Conservation (phyloP, 371 early-diverging fungal species). For the Mortierella sp. region DNA sequence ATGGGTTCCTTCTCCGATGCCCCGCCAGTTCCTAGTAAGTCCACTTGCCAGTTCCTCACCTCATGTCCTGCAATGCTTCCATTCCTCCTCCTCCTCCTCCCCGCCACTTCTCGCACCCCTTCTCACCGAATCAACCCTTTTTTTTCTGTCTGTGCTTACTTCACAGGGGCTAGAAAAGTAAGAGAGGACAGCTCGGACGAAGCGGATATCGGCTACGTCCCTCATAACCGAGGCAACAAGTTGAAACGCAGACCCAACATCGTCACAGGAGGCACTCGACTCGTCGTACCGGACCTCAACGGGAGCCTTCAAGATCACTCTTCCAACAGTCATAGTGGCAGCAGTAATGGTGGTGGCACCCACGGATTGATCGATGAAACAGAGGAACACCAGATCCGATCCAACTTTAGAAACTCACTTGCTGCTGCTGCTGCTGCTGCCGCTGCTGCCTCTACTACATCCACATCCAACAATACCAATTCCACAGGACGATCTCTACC, state of each 20-base stretch:
- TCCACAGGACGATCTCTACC: no score
- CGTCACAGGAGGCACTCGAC: slow-evolving; percentile 42
- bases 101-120: no score
- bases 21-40: no score
- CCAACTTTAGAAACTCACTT: slow-evolving; percentile 28
- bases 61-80: no score
- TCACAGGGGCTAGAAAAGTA: slow-evolving; percentile 29
- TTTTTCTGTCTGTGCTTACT: not conserved
- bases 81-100: not conserved
- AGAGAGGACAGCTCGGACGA: slow-evolving; percentile 43
- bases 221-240: slow-evolving; percentile 52
- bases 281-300: slow-evolving; percentile 10
- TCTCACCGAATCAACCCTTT: not conserved
- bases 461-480: no score
- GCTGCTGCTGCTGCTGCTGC: not conserved
- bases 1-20: no score
- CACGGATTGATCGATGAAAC: no score
- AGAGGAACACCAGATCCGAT: slow-evolving; percentile 28
- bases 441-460: not conserved
- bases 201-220: slow-evolving; percentile 41
- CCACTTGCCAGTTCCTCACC: no score
- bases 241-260: slow-evolving; percentile 37
- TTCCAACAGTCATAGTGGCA: no score
- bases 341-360: no score
- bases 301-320: not conserved